Evolutionary conservation across 2,329 filamentous ascomycete species (phyloP).

Genomic region (Diplodia sapinea): DNA sequence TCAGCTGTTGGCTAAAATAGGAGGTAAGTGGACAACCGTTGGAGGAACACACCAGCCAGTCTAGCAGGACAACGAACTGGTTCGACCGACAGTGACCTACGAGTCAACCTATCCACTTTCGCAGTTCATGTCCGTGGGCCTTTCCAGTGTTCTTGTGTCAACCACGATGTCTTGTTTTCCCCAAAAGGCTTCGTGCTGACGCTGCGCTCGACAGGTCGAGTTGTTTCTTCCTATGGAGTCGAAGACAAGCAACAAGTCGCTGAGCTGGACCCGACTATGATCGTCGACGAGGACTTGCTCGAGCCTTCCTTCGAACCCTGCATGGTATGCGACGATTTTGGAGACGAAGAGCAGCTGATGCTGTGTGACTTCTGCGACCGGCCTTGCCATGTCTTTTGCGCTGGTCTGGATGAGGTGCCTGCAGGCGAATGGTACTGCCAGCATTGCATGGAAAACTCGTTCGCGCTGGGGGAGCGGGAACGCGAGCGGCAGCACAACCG

Average conservation of each 20-base stretch:
- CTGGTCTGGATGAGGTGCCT: constrained; percentile 79
- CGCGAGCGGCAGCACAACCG: constrained; percentile 41
- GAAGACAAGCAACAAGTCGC: constrained; percentile 87
- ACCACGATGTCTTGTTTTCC: background rate
- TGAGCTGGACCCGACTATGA: constrained; percentile 83
- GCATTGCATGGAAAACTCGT: constrained; percentile 64
- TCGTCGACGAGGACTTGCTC: constrained; percentile 71
- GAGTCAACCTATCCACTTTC: constrained; percentile 18
- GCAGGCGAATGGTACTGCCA: constrained; percentile 88
- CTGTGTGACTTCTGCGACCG: constrained; percentile 91
- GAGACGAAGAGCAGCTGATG: constrained; percentile 83
- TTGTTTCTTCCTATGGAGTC: constrained; percentile 67
- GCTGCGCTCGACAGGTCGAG: constrained; percentile 53
- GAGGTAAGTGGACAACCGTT: constrained; percentile 65
- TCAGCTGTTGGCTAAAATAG: constrained; percentile 77
- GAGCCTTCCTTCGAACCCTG: constrained; percentile 66
- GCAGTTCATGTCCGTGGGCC: constrained; percentile 30
- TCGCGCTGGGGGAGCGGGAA: constrained; percentile 41
- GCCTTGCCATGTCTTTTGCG: constrained; percentile 89
- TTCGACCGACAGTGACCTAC: constrained; percentile 22
- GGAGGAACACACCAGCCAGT: background rate
- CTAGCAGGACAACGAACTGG: constrained; percentile 25
- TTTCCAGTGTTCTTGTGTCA: constrained; percentile 29
- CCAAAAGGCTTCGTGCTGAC: background rate
- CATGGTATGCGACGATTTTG: constrained; percentile 79